A percentile compares a stretch with the other conserved stretches of the same genome.
phyloP scores from a whole-genome alignment of 2,329 filamentous ascomycete genomes.

The Raffaelea deltoideospora region DNA sequence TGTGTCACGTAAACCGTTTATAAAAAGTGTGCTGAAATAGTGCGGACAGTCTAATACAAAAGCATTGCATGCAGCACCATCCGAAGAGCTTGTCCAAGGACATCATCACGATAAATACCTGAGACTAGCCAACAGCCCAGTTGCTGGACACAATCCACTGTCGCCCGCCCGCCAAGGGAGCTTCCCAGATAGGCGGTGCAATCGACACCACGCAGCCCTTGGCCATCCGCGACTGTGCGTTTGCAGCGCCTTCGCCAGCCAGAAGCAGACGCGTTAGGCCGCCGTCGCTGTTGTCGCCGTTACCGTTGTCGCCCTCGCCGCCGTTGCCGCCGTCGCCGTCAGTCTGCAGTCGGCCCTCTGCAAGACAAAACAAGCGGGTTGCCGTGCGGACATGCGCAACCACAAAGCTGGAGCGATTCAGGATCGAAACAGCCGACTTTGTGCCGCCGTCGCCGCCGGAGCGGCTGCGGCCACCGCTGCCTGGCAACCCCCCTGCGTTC shows the following conservation, averaged over 20 bases:
- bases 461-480: not conserved
- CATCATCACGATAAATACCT: too few species aligned
- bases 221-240: conserved; percentile 8
- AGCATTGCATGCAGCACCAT: too few species aligned
- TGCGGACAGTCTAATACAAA: too few species aligned
- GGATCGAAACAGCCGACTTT: not conserved
- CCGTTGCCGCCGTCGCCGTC: not conserved
- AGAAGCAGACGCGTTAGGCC: conserved; percentile 8
- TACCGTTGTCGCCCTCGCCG: not conserved
- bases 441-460: not conserved
- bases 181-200: conserved; percentile 11
- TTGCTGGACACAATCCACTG: conserved; percentile 12
- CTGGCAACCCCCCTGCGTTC: conserved; percentile 12
- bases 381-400: too few species aligned
- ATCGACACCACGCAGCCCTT: conserved; percentile 17
- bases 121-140: conserved; percentile 7
- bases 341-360: not conserved
- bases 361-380: not conserved
- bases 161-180: conserved; percentile 7
- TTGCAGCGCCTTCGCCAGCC: conserved; percentile 13
- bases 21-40: too few species aligned
- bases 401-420: too few species aligned
- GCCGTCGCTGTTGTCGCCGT: conserved; percentile 4
- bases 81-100: too few species aligned
- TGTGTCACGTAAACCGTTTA: too few species aligned